These are phyloP conservation scores for Leccinum cinnamomeum DNA, from an alignment of 1,284 basidiomycete genomes.

Conservation along the genomic window DNA sequence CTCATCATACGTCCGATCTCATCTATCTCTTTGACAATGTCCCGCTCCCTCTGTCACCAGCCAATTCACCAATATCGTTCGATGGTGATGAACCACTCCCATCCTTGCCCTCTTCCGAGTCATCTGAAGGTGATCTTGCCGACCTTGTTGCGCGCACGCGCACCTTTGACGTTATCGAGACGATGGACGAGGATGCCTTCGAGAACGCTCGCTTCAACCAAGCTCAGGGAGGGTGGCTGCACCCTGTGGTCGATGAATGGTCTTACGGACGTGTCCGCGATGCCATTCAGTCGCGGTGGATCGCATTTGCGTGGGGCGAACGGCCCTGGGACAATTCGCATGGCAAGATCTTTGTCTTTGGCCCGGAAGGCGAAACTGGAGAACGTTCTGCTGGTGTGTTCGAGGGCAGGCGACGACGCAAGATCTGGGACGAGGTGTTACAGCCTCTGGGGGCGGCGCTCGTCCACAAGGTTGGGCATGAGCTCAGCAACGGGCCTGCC, in stretches of 20 bases:
- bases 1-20: slow-evolving; percentile 68
- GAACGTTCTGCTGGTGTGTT: slow-evolving; percentile 46
- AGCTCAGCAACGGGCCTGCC: slow-evolving; percentile 66
- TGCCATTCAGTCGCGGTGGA: slow-evolving; percentile 67
- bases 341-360: slow-evolving; percentile 68
- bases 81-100: slow-evolving; percentile 37
- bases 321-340: slow-evolving; percentile 58
- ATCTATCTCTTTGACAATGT: slow-evolving; percentile 76
- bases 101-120: slow-evolving; percentile 34
- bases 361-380: slow-evolving; percentile 53
- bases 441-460: slow-evolving; percentile 63
- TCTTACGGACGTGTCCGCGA: slow-evolving; percentile 64
- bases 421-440: slow-evolving; percentile 61
- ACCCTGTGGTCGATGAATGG: slow-evolving; percentile 59
- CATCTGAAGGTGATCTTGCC: slow-evolving; percentile 32
- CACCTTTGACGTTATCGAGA: slow-evolving; percentile 30
- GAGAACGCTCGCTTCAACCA: slow-evolving; percentile 13
- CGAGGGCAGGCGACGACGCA: slow-evolving; percentile 43
- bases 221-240: slow-evolving; percentile 46
- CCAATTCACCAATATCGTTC: slow-evolving; percentile 38
- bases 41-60: slow-evolving; percentile 43
- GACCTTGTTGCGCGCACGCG: slow-evolving; percentile 30
- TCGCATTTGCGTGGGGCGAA: slow-evolving; percentile 70
- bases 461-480: slow-evolving; percentile 69
- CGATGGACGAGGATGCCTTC: slow-evolving; percentile 31